Evolutionary conservation across 2,329 filamentous ascomycete genomes (phyloP).

Genomic region (Aspergillus phoenicis): DNA sequence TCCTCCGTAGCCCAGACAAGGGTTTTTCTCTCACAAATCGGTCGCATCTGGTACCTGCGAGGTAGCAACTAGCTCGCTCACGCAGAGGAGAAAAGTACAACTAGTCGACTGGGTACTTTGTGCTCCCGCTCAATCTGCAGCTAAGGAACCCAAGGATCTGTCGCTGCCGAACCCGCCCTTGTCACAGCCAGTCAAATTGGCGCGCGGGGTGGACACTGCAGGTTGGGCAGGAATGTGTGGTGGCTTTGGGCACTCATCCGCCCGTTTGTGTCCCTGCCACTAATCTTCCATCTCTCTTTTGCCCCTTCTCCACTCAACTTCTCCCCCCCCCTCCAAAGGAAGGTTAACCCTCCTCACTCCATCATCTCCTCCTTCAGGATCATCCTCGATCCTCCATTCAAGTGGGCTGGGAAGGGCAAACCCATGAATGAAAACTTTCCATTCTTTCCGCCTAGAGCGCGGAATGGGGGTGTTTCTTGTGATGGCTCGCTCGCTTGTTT

Average conservation of each 20-base stretch:
- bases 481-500: neutral
- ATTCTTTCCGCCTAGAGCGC: constrained; percentile 17
- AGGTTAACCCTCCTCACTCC: neutral
- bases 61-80: neutral
- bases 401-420: neutral
- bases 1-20: neutral
- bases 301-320: neutral
- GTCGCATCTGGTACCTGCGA: neutral
- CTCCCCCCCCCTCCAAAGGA: neutral
- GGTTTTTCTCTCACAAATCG: neutral
- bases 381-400: constrained; percentile 1
- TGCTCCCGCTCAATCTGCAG: constrained; percentile 1
- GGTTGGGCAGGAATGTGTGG: constrained; percentile 45
- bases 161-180: neutral
- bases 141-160: neutral
- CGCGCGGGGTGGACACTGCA: constrained; percentile 9
- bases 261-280: constrained; percentile 6
- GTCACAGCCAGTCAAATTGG: constrained; percentile 11
- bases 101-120: neutral
- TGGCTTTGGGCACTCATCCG: constrained; percentile 35
- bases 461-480: neutral
- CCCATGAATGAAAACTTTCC: constrained; percentile 8
- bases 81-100: neutral
- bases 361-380: neutral
- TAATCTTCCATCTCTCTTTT: neutral